Evolutionary conservation across 176 grass and related monocot genomes (phyloP).

Genomic region (Musa acuminata): DNA sequence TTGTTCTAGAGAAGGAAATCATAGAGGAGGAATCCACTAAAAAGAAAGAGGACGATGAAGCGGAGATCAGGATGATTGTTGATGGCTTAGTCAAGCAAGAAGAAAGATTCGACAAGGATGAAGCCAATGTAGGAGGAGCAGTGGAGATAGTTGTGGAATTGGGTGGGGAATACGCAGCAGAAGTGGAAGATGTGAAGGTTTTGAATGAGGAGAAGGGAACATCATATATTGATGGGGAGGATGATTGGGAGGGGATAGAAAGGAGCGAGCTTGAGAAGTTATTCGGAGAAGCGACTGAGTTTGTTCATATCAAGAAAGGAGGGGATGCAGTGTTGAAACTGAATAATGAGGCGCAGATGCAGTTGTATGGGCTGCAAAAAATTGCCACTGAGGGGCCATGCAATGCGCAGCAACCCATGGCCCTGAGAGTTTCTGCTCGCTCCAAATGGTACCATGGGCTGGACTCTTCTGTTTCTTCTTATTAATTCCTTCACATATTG

Average conservation of each 20-base stretch:
- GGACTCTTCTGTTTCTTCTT: slow-evolving; percentile 2
- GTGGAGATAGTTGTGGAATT: slow-evolving; percentile 11
- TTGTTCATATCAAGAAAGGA: slow-evolving; percentile 42
- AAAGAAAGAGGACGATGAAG: background rate
- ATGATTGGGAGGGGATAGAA: slow-evolving; percentile 96
- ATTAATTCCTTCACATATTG: background rate
- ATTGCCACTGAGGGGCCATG: slow-evolving; percentile 86
- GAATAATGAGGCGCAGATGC: slow-evolving; percentile 45
- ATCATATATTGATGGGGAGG: slow-evolving; percentile 39
- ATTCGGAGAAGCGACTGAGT: slow-evolving; percentile 49
- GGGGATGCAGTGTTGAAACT: slow-evolving; percentile 48
- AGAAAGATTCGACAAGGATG: background rate
- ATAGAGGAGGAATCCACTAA: background rate
- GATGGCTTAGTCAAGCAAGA: background rate
- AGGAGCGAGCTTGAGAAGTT: slow-evolving; percentile 63
- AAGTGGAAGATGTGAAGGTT: background rate
- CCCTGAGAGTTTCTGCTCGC: slow-evolving; percentile 66
- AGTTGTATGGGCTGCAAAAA: slow-evolving; percentile 77
- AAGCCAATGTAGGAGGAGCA: background rate
- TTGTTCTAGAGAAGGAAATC: background rate
- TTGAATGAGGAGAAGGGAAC: slow-evolving; percentile 7
- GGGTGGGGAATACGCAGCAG: background rate
- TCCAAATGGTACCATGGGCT: slow-evolving; percentile 67
- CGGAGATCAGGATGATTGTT: too few relatives aligned
- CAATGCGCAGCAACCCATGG: slow-evolving; percentile 56